These are phyloP conservation scores for Saturnispora mendoncae DNA, from an alignment of 805 yeast genomes.

Conservation along the genomic window DNA sequence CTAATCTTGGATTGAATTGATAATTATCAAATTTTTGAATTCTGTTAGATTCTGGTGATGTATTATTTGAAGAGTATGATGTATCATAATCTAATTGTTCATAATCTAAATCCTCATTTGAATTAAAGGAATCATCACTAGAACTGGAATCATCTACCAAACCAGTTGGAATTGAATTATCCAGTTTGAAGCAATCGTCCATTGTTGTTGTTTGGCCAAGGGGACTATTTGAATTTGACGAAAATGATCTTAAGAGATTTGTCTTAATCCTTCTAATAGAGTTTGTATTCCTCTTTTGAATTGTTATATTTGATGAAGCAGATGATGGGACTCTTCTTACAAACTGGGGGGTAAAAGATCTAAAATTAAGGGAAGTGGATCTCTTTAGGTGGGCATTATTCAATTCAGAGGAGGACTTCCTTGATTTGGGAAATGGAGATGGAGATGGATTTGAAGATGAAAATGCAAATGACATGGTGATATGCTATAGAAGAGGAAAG, in stretches of 20 bases:
- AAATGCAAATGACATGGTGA: not conserved
- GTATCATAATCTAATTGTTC: slow-evolving; percentile 3
- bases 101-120: not conserved
- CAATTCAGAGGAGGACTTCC: slow-evolving; percentile 12
- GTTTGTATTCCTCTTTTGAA: not conserved
- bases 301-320: not conserved
- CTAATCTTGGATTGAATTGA: not conserved
- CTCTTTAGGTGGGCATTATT: slow-evolving; percentile 24
- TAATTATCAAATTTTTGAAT: slow-evolving; percentile 1
- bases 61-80: slow-evolving; percentile 1
- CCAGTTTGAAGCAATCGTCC: not conserved
- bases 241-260: not conserved
- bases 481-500: no score
- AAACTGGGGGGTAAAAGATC: slow-evolving; percentile 16
- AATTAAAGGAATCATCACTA: slow-evolving; percentile 4
- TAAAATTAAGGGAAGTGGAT: slow-evolving; percentile 22
- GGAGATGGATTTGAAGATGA: not conserved
- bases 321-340: not conserved
- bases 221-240: not conserved
- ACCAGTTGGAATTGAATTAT: not conserved
- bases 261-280: slow-evolving; percentile 3
- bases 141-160: not conserved
- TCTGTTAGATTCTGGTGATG: slow-evolving; percentile 4
- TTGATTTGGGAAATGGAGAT: slow-evolving; percentile 5
- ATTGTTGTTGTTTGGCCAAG: not conserved